Base-by-base conservation (phyloP, 1,284 basidiomycete species). In the Lentinus polychrous region DNA sequence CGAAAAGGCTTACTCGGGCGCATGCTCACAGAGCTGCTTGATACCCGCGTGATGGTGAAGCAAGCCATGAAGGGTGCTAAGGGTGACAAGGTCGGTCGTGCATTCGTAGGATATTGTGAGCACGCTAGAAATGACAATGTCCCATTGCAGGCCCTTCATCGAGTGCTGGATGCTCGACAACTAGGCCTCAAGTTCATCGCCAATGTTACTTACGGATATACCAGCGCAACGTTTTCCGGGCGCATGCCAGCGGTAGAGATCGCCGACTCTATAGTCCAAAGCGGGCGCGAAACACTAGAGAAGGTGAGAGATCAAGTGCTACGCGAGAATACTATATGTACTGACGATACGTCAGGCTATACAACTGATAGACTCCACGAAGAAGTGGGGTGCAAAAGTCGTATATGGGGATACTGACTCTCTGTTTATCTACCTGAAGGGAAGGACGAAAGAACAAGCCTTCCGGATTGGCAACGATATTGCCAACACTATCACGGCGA, bases 361-460 rank as follows among this genome's bases (percentile, higher is more conserved):
- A 55, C 75, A 79, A 39, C 60, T 84, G 27, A 94, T 99, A 52
- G 82, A 96, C 49, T 69, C 75, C 0, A 87, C 80, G 1, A 69
- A 73, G 38, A 86, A 84, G 61, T 98, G 95, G 95, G 87, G 84
- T 3, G 94, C 91, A 2, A 78, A 84, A 39, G 68, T 97, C 4
- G 92, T 98, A 4, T 99, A 99, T 61, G 95, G 96, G n/a, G 95
- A 99, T 60, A 99, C 96, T 0, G 95, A 99, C 66, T 95, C 92
- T 18, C 67, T 98, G 24, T 99, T 99, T 64, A 77, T 98, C 66
- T 85, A 92, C 55, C 73, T 99, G 5, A 83, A 79, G 14, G 94
- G 94, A 2, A 86, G 83, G 60, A 92, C 91, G 1, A 94, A 91
- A 62, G 91, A 94, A 15, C 87, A 97, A 60, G 95, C 95, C 0